phyloP scores from a whole-genome alignment of 345 rosid species.

The Cardiospermum halicacabum region DNA sequence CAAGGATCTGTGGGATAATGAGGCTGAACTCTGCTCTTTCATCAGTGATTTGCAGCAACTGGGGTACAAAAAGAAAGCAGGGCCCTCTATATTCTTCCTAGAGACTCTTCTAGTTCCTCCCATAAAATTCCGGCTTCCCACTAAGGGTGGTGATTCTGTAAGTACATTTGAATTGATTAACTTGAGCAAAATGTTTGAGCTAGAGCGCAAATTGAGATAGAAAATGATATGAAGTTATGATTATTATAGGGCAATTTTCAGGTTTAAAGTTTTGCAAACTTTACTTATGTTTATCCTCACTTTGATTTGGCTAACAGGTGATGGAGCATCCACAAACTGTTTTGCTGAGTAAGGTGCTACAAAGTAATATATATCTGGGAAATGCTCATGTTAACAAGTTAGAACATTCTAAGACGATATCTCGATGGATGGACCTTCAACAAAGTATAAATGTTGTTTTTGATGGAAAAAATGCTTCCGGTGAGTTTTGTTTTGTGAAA shows the following conservation, averaged over 20 bases:
- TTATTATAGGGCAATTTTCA: no score
- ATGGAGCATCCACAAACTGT: slow-evolving; percentile 93
- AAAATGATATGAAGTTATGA: background rate
- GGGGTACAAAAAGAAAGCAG: slow-evolving; percentile 38
- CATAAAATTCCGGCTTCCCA: slow-evolving; percentile 77
- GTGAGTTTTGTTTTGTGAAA: slow-evolving; percentile 29
- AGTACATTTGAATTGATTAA: slow-evolving; percentile 27
- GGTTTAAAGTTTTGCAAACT: no score
- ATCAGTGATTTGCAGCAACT: slow-evolving; percentile 69
- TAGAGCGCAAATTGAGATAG: background rate
- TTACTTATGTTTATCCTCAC: slow-evolving; percentile 15
- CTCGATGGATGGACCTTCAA: slow-evolving; percentile 85
- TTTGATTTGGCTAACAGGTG: slow-evolving; percentile 38
- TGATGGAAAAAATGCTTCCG: slow-evolving; percentile 75
- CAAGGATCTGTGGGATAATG: slow-evolving; percentile 78
- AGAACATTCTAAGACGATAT: slow-evolving; percentile 32
- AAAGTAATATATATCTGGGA: slow-evolving; percentile 55
- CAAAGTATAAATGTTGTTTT: slow-evolving; percentile 69
- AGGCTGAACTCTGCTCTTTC: slow-evolving; percentile 66
- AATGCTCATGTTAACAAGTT: slow-evolving; percentile 46
- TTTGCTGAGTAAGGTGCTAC: slow-evolving; percentile 64
- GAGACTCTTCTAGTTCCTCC: slow-evolving; percentile 84
- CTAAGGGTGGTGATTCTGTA: slow-evolving; percentile 87
- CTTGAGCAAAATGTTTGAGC: background rate
- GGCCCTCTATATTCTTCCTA: slow-evolving; percentile 69